Percentiles rank a stretch among this genome's conserved stretches.
phyloP scores from a whole-genome alignment of 2,329 filamentous ascomycete species.

The Aspergillus chevalieri region DNA sequence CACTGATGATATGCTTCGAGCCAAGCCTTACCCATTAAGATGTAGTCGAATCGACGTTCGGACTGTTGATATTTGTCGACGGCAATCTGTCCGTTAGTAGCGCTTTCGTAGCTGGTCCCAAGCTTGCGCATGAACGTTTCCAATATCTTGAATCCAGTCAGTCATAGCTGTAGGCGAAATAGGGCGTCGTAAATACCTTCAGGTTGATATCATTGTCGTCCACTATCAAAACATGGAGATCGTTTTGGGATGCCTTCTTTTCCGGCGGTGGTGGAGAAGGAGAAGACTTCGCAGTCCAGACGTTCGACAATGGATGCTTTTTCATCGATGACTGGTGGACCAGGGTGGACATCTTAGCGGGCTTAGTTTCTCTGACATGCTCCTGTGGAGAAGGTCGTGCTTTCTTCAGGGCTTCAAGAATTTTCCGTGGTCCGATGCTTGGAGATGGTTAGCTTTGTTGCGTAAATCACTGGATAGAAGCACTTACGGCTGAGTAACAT shows the following conservation, averaged over 20 bases:
- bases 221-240: conserved; percentile 30
- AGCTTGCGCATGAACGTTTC: conserved; percentile 34
- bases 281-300: conserved; percentile 3
- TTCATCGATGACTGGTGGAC: not conserved
- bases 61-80: conserved; percentile 29
- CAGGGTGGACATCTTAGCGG: not conserved
- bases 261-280: conserved; percentile 9
- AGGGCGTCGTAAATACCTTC: conserved; percentile 11
- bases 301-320: conserved; percentile 2
- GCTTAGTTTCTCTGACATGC: not conserved
- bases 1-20: not conserved
- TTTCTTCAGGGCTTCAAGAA: conserved; percentile 16
- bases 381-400: not conserved
- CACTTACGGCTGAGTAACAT: conserved; percentile 24
- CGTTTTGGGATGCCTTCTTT: conserved; percentile 1
- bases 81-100: conserved; percentile 34
- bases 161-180: not conserved
- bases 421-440: conserved; percentile 24
- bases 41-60: conserved; percentile 28
- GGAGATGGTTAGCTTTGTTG: conserved; percentile 7
- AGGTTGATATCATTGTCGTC: conserved; percentile 41
- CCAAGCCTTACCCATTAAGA: conserved; percentile 25
- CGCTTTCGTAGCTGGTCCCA: conserved; percentile 30
- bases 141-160: conserved; percentile 20
- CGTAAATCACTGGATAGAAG: not conserved